Conservation (phyloP, 164 flowering plant species). For the Cinnamomum chago region DNA sequence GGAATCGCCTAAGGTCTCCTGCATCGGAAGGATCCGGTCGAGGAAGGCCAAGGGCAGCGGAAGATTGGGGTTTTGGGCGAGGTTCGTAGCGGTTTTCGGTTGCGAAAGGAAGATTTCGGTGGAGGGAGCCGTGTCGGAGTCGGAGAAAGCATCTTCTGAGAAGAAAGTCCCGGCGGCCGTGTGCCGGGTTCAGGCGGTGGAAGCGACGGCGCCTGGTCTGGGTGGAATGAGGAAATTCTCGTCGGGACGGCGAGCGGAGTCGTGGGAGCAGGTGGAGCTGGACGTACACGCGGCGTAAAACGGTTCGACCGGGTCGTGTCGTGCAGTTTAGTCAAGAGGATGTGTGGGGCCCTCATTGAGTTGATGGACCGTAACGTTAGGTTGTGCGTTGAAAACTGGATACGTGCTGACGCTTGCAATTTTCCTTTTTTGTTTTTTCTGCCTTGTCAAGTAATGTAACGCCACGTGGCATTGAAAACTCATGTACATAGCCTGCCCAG, state of each 20-base stretch:
- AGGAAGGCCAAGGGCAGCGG: slow-evolving; percentile 7
- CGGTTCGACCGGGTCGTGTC: neutral
- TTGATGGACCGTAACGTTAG: too few species aligned
- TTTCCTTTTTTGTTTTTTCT: too few species aligned
- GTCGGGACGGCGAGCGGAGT: slow-evolving; percentile 53
- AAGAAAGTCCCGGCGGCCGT: slow-evolving; percentile 15
- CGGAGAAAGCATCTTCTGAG: slow-evolving; percentile 11
- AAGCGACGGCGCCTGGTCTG: slow-evolving; percentile 42
- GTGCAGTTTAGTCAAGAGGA: too few species aligned
- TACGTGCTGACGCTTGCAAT: too few species aligned
- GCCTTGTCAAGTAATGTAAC: too few species aligned
- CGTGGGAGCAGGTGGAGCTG: slow-evolving; percentile 22
- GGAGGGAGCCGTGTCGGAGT: neutral
- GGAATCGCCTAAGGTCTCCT: slow-evolving; percentile 36
- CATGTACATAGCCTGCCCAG: too few species aligned
- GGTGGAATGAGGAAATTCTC: slow-evolving; percentile 62
- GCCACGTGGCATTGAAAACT: too few species aligned
- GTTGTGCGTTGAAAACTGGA: too few species aligned
- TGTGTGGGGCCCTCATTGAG: too few species aligned
- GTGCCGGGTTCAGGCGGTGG: neutral
- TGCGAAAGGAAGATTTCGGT: slow-evolving; percentile 4
- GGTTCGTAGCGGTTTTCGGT: slow-evolving; percentile 10
- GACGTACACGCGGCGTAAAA: slow-evolving; percentile 5
- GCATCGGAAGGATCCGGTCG: slow-evolving; percentile 32
- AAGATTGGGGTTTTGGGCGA: slow-evolving; percentile 17